A percentile compares a stretch with the other conserved stretches of the same genome.
Conservation (phyloP, 2,329 filamentous ascomycete species). For the Lachnellula suecica region DNA sequence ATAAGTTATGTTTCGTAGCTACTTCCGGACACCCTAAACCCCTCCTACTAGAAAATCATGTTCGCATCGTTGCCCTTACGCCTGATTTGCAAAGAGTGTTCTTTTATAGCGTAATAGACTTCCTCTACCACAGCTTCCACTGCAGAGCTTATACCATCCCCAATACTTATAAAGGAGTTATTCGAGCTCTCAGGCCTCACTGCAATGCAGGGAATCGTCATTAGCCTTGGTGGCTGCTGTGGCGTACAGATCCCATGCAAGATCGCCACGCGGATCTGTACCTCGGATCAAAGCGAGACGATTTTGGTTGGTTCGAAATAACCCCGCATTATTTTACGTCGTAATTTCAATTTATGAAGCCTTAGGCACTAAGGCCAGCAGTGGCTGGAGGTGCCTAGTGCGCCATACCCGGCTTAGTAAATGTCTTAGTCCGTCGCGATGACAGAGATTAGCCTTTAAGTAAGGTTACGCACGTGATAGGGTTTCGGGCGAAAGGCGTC, state of each 20-base stretch:
- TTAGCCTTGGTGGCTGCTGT: background rate
- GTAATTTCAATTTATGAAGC: conserved; percentile 5
- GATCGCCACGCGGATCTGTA: background rate
- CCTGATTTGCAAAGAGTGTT: background rate
- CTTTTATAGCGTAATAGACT: background rate
- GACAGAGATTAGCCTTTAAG: too few relatives aligned
- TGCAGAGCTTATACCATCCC: background rate
- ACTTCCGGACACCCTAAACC: background rate
- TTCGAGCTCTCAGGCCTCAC: background rate
- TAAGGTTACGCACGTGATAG: too few relatives aligned
- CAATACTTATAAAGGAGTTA: background rate
- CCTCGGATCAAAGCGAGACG: background rate
- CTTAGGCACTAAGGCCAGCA: background rate
- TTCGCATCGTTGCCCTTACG: background rate
- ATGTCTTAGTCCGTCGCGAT: background rate
- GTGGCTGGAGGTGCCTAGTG: background rate
- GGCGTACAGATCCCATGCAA: background rate
- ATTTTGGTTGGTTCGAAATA: conserved; percentile 1
- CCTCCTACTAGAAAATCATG: background rate
- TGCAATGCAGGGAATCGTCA: background rate
- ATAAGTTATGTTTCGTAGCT: background rate
- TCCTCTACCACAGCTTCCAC: background rate
- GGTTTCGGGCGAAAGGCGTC: too few relatives aligned
- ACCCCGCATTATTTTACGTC: background rate
- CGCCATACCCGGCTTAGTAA: conserved; percentile 2